Evolutionary conservation across 176 grass and related monocot species (phyloP), one percentile per base, ranked within the genome.

Genomic region (Chrysopogon serrulatus): DNA sequence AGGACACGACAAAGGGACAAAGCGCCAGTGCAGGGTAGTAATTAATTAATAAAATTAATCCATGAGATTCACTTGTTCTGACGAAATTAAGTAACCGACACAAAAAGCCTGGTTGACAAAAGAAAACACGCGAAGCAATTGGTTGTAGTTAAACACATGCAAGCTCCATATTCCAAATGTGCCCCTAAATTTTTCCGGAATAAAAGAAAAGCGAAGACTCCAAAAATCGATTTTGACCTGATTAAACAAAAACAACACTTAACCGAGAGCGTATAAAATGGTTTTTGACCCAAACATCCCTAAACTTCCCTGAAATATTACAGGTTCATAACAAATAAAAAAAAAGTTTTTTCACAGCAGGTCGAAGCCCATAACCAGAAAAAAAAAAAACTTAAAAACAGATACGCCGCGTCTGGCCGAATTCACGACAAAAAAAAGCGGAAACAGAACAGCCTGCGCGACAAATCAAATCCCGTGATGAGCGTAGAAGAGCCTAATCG

Each of bases 391-490:
- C 69, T 28, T 71, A 68, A 30, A 86, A 73, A 68, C 33, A 43
- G 5, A 76, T 65, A 75, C 12, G 21, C 82, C 5, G 16, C 41
- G 53, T 78, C 23, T 26, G 44, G 5, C n/a, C 30, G 27, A 84
- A 73, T 74, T 73, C 45, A 78, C 30, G 43, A 73, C 17, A 2
- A 37, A 66, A 82, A 64, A 84, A 68, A 66, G 56, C 42, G 31
- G 42, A 24, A 44, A 21, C 41, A 66, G 1, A 36, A 40, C 59
- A 69, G 44, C 0, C 28, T 21, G 33, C 45, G 64, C 28, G 47
- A 40, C 64, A 49, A 78, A 87, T 81, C 76, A 87, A 92, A 80
- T 82, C 80, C 49, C 61, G 17, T 44, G 42, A 78, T n/a, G n/a
- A 72, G 47, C 71, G 56, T 30, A 47, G n/a, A 42, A 53, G 49